Conservation (phyloP, 495 filamentous ascomycete genomes). For the Pyrenula aspistea region DNA sequence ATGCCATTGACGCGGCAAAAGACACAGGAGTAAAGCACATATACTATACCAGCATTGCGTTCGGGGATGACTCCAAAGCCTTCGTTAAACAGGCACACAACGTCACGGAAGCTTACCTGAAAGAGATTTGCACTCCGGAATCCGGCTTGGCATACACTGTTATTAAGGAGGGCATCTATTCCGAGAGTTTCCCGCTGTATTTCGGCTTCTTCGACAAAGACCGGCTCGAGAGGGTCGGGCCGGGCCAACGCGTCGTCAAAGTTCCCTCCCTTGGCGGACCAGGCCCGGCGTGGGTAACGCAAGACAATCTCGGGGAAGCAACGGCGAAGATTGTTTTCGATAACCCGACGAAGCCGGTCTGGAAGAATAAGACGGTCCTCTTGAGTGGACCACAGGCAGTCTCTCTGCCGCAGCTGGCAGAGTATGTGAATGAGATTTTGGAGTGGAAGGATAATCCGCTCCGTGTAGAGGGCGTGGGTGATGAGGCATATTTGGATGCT, state of each 20-base stretch:
- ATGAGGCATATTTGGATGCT: conserved; percentile 19
- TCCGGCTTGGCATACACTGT: conserved; percentile 29
- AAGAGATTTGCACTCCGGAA: conserved; percentile 12
- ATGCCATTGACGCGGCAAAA: conserved; percentile 45
- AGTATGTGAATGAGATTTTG: conserved; percentile 17
- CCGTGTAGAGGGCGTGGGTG: conserved; percentile 23
- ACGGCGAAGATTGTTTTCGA: conserved; percentile 25
- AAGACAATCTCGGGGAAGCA: conserved; percentile 37
- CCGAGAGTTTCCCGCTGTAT: conserved; percentile 59
- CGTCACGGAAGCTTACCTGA: conserved; percentile 46
- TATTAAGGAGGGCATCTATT: conserved; percentile 53
- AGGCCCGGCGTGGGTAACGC: conserved; percentile 40
- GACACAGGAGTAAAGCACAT: conserved; percentile 47
- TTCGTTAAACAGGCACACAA: conserved; percentile 61
- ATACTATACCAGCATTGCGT: conserved; percentile 57
- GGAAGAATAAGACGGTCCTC: conserved; percentile 20
- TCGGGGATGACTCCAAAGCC: conserved; percentile 36
- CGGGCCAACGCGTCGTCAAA: conserved; percentile 23
- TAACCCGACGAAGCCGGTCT: conserved; percentile 9
- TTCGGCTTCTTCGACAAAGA: conserved; percentile 43
- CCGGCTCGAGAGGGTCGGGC: background rate
- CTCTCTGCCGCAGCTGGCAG: conserved; percentile 26
- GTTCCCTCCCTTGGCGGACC: conserved; percentile 39
- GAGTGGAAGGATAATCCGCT: conserved; percentile 17
- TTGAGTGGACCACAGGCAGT: conserved; percentile 26